Base-by-base conservation (phyloP, 2,329 filamentous ascomycete species). In the Colletotrichum shisoi region DNA sequence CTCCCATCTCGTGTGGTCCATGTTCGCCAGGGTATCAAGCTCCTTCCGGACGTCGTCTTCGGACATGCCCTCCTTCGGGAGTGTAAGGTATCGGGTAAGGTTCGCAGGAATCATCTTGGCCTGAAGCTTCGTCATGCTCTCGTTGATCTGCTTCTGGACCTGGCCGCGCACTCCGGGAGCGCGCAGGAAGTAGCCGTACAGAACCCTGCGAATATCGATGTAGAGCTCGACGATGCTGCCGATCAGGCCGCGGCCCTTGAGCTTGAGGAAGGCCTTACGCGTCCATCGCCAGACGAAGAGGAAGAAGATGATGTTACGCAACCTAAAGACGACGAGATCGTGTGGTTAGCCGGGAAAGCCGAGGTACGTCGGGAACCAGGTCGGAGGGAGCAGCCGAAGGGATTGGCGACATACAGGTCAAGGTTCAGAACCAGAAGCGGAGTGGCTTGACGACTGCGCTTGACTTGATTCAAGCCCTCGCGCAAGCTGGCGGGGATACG, bases 1-100 rank as follows among this genome's bases (percentile, higher is more conserved):
- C 79, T 99, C 95, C 95, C 95, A 99, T 71, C 91, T 87, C 2
- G 94, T 97, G 79, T 98, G 95, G 73, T 97, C 90, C 91, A 99
- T 91, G 56, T 85, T 88, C 17, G 90, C 89, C 71, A 99, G 83
- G 71, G 88, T 87, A 68, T 89, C 87, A 69, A 99, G 85, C 82
- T 97, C 94, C 68, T 87, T 86, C 72, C 89, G 87, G 48, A 99
- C 86, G 70, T 89, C 87, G 19, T 97, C 93, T 48, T 89, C 84
- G 31, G 86, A 84, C 89, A 94, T 92, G 76, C 94, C 94, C 75
- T 94, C 88, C 76, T 90, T 90, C 4, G 95, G 95, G 17, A 99
- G 83, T 6, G 85, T 83, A 31, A 92, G 83, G 78, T 95, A 91
- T 70, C 91, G 87, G 62, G 87, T 90, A 52, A 93, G 82, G 56